phyloP scores from a whole-genome alignment of 495 filamentous ascomycete genomes.

The Penicillium robsamsonii region DNA sequence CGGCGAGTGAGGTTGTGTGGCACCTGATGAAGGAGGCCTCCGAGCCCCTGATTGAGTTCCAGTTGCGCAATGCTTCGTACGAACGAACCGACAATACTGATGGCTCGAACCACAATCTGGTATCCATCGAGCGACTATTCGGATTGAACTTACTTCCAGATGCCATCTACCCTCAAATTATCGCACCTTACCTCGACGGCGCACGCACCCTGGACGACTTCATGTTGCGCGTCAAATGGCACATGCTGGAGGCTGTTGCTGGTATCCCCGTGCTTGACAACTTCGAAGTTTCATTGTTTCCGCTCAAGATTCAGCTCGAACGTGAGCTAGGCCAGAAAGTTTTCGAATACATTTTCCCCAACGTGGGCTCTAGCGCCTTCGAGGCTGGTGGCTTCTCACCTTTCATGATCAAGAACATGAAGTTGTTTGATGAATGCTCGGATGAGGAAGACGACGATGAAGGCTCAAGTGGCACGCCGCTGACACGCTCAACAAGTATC shows the following conservation, averaged over 20 bases:
- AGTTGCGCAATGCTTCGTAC: conserved; percentile 83
- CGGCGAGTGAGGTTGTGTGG: conserved; percentile 92
- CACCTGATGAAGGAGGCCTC: conserved; percentile 83
- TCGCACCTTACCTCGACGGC: conserved; percentile 79
- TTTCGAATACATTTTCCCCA: conserved; percentile 97
- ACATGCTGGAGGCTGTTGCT: conserved; percentile 96
- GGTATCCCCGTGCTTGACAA: conserved; percentile 96
- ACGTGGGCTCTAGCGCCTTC: conserved; percentile 56
- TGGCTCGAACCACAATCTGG: conserved; percentile 88
- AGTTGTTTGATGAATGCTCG: conserved; percentile 52
- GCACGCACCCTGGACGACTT: conserved; percentile 57
- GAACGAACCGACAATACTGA: conserved; percentile 94
- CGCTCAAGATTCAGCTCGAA: conserved; percentile 91
- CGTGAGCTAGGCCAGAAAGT: conserved; percentile 88
- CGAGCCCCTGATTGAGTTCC: conserved; percentile 90
- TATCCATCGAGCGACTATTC: conserved; percentile 79
- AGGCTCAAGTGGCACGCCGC: conserved; percentile 30
- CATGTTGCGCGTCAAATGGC: conserved; percentile 93
- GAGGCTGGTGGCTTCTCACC: conserved; percentile 72
- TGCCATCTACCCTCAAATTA: conserved; percentile 93
- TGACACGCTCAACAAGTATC: conserved; percentile 25
- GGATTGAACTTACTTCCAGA: conserved; percentile 86
- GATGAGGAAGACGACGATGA: conserved; percentile 56
- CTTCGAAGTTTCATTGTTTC: conserved; percentile 92
- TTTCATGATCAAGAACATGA: conserved; percentile 77